phyloP scores from a whole-genome alignment of 345 rosid species.

The Sonneratia alba region DNA sequence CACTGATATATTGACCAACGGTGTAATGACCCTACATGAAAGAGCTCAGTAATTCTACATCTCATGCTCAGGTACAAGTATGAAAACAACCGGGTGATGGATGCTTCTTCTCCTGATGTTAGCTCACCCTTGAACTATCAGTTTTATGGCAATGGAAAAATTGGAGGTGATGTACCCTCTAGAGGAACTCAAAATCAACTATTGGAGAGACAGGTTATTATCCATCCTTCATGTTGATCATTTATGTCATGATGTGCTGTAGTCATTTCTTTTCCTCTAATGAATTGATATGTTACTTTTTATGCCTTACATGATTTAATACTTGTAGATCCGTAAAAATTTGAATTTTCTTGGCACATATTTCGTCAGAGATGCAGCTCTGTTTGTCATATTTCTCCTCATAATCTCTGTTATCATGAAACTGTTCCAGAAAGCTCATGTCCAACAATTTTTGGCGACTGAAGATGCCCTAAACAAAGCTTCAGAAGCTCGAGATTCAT shows the following conservation, averaged over 20 bases:
- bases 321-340: neutral
- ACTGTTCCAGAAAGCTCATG: conserved; percentile 72
- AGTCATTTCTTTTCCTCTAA: neutral
- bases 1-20: neutral
- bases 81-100: conserved; percentile 79
- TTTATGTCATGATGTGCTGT: neutral
- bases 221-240: conserved; percentile 11
- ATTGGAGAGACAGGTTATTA: conserved; percentile 80
- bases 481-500: conserved; percentile 71
- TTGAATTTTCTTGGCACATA: neutral
- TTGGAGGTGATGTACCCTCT: conserved; percentile 53
- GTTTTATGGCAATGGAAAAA: conserved; percentile 65
- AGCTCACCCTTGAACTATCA: conserved; percentile 63
- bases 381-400: neutral
- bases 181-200: conserved; percentile 84
- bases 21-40: neutral
- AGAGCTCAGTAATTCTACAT: neutral
- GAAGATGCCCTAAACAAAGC: conserved; percentile 89
- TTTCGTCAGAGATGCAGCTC: neutral
- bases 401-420: conserved; percentile 3
- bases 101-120: conserved; percentile 58
- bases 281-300: neutral
- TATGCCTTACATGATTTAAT: neutral
- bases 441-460: conserved; percentile 90
- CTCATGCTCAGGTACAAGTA: conserved; percentile 53